Conservation (phyloP, 805 yeast species). For the Barnettozyma sucrosica region DNA sequence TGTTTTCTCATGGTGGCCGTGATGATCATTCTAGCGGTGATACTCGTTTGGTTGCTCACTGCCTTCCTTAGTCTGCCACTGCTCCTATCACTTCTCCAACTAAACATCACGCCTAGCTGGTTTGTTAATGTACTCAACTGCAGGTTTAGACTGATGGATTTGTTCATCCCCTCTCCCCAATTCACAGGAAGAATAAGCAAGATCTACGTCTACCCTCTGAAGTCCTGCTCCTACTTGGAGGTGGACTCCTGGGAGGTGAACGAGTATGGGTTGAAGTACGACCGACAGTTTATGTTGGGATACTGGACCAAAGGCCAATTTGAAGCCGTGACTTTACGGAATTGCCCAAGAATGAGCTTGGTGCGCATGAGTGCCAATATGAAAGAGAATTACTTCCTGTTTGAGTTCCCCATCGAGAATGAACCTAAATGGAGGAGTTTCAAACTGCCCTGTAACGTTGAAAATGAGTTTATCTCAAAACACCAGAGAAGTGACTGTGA, state of each 20-base stretch:
- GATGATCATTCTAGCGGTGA: not conserved
- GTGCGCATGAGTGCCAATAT: slow-evolving; percentile 12
- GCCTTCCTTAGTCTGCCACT: not conserved
- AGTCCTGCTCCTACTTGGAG: slow-evolving; percentile 14
- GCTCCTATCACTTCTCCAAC: not conserved
- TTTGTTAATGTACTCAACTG: not conserved
- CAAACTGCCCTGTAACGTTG: slow-evolving; percentile 17
- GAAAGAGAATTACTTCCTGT: slow-evolving; percentile 16
- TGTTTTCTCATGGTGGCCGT: not conserved
- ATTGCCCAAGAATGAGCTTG: slow-evolving; percentile 14
- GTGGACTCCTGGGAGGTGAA: slow-evolving; percentile 18
- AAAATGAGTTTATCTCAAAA: slow-evolving; percentile 11
- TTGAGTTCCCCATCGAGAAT: slow-evolving; percentile 12
- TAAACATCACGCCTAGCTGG: not conserved
- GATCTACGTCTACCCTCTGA: slow-evolving; percentile 18
- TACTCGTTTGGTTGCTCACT: not conserved
- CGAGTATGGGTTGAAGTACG: slow-evolving; percentile 20
- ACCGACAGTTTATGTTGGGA: slow-evolving; percentile 20
- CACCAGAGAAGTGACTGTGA: slow-evolving; percentile 3
- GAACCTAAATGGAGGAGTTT: slow-evolving; percentile 5
- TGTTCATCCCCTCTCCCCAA: not conserved
- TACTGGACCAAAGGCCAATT: slow-evolving; percentile 15
- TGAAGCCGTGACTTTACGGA: slow-evolving; percentile 17
- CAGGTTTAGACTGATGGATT: not conserved
- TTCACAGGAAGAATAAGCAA: slow-evolving; percentile 11